phyloP scores from a whole-genome alignment of 768 basidiomycete species.

The Cubamyces sp. region DNA sequence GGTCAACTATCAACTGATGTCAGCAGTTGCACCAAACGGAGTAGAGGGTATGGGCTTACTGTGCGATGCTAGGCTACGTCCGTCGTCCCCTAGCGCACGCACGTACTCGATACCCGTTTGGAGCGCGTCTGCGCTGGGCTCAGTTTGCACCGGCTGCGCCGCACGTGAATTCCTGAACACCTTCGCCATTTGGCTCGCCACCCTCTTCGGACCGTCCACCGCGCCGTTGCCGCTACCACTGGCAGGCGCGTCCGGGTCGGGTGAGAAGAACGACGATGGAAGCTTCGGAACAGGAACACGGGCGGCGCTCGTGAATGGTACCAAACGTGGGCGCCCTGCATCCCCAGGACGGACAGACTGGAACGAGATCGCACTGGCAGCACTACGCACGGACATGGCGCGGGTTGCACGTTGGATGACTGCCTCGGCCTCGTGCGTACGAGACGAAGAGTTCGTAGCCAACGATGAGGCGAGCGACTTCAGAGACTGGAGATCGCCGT shows the following conservation, averaged over 20 bases:
- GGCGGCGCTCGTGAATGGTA: slow-evolving; percentile 71
- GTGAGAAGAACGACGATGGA: slow-evolving; percentile 34
- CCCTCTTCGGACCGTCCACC: slow-evolving; percentile 39
- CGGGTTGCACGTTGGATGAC: slow-evolving; percentile 53
- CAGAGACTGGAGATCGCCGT: slow-evolving; percentile 36
- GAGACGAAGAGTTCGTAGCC: slow-evolving; percentile 37
- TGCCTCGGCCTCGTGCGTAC: slow-evolving; percentile 47
- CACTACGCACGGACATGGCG: slow-evolving; percentile 57
- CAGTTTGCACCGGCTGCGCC: slow-evolving; percentile 35
- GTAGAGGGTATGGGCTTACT: slow-evolving; percentile 34
- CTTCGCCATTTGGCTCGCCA: slow-evolving; percentile 68
- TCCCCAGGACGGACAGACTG: slow-evolving; percentile 24
- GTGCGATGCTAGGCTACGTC: slow-evolving; percentile 22
- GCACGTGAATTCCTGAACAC: slow-evolving; percentile 48
- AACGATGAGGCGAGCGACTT: slow-evolving; percentile 31
- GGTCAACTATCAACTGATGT: slow-evolving; percentile 15
- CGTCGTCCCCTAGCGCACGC: slow-evolving; percentile 64
- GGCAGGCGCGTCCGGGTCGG: slow-evolving; percentile 5
- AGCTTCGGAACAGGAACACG: slow-evolving; percentile 65
- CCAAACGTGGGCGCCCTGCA: slow-evolving; percentile 57
- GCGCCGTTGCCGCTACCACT: slow-evolving; percentile 4
- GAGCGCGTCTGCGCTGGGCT: slow-evolving; percentile 61
- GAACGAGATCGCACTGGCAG: slow-evolving; percentile 44
- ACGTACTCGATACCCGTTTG: slow-evolving; percentile 73
- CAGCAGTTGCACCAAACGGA: slow-evolving; percentile 16